A percentile compares a stretch with the other conserved stretches of the same genome.
Evolutionary conservation across 805 yeast genomes (phyloP).

Genomic region (Kazachstania kunashirensis): DNA sequence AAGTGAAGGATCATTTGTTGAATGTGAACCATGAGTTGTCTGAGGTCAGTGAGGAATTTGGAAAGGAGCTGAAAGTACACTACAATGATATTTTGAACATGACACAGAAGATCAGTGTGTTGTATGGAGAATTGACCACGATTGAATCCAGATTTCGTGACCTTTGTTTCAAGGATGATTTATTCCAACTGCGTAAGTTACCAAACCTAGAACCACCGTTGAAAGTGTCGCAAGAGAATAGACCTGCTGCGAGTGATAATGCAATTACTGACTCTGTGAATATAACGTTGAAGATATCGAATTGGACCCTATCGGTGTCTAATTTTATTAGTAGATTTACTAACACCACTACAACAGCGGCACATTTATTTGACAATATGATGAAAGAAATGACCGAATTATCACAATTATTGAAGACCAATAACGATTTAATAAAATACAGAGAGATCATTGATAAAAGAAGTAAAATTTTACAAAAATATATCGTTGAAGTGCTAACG

Average conservation of each 20-base stretch:
- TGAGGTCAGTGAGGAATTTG: conserved; percentile 13
- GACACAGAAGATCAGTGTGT: conserved; percentile 14
- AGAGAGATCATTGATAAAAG: conserved; percentile 7
- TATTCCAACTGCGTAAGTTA: conserved; percentile 16
- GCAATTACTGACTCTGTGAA: background rate
- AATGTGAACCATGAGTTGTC: conserved; percentile 3
- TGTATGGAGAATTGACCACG: conserved; percentile 11
- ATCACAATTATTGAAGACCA: background rate
- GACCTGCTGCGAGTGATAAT: background rate
- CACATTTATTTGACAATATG: conserved; percentile 12
- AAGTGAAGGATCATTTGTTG: conserved; percentile 11
- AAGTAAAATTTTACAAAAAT: conserved; percentile 9
- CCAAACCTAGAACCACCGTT: conserved; percentile 8
- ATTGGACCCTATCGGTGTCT: conserved; percentile 21
- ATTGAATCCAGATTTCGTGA: conserved; percentile 20
- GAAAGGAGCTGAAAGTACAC: conserved; percentile 13
- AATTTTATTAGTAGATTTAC: conserved; percentile 14
- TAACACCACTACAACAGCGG: conserved; percentile 7
- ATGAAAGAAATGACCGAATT: conserved; percentile 10
- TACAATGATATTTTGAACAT: conserved; percentile 22
- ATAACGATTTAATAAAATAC: conserved; percentile 2
- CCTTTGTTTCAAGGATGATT: conserved; percentile 26
- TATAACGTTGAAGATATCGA: conserved; percentile 12
- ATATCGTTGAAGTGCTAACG: conserved; percentile 8
- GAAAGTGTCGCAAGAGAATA: background rate